Evolutionary conservation across 345 rosid genomes (phyloP).

Genomic region (Chamaenerion angustifolium): DNA sequence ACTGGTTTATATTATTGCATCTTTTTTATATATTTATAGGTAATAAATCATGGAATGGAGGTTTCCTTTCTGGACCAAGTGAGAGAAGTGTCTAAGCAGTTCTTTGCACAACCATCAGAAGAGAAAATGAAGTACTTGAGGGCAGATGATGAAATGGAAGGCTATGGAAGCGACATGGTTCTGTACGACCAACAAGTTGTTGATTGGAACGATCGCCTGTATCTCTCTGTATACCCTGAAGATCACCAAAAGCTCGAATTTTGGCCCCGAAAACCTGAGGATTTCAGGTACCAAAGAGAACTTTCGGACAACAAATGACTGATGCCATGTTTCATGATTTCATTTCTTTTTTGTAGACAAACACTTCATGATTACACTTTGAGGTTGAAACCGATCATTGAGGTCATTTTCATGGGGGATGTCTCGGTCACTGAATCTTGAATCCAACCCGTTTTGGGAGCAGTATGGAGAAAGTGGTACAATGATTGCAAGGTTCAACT

Average conservation of each 20-base stretch:
- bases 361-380: slow-evolving; percentile 3
- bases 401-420: slow-evolving; percentile 15
- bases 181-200: slow-evolving; percentile 42
- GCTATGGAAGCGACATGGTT: slow-evolving; percentile 62
- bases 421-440: slow-evolving; percentile 18
- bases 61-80: slow-evolving; percentile 31
- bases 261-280: slow-evolving; percentile 48
- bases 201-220: slow-evolving; percentile 65
- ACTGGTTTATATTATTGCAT: not conserved
- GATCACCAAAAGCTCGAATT: slow-evolving; percentile 25
- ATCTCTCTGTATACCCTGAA: slow-evolving; percentile 31
- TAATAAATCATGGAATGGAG: slow-evolving; percentile 49
- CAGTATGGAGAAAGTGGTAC: slow-evolving; percentile 17
- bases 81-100: slow-evolving; percentile 27
- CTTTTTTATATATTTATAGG: slow-evolving; percentile 21
- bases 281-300: slow-evolving; percentile 26
- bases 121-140: slow-evolving; percentile 44
- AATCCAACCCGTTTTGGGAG: slow-evolving; percentile 16
- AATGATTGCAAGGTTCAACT: slow-evolving; percentile 25
- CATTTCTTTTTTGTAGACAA: slow-evolving; percentile 11
- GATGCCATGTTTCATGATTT: too few species aligned
- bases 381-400: slow-evolving; percentile 6
- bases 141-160: slow-evolving; percentile 37
- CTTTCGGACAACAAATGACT: too few species aligned
- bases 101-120: slow-evolving; percentile 42